Base-by-base conservation (phyloP, 805 yeast genomes). In the Saitoella complicata region DNA sequence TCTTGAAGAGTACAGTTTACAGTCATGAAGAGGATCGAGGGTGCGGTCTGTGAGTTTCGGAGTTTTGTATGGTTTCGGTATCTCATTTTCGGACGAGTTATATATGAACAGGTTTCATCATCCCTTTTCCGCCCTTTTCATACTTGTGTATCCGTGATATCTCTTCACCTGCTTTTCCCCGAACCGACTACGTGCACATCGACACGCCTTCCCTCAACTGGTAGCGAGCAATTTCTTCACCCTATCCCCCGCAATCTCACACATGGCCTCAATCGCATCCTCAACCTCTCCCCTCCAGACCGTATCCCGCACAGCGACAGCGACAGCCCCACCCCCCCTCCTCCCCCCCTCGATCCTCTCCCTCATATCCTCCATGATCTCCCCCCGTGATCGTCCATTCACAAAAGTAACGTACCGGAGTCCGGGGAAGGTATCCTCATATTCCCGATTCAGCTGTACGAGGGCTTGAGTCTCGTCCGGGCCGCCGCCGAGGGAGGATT, bases 371-470 rank as follows among this genome's bases (percentile, higher is more conserved):
- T 61, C 60, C 75, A 84, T 78, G 31, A 86, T 76, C 12, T 61
- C 75, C 5, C 67, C 66, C 48, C 94, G 68, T 1, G 76, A 58
- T 51, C 95, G 66, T 1, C 94, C 95, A 61, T 84, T 83, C 10
- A 86, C 96, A 60, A 87, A 86, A 6, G 83, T 85, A 7, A 86
- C 95, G 58, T 82, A 86, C 39, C 86, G 67, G 44, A 87, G 70
- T 3, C 95, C 81, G 7, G 78, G 80, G 52, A 76, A 79, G 37
- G 57, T 61, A 30, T 54, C 51, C 57, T 85, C 95, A 59, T 86
- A 86, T 9, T 65, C 57, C 1, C 61, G 60, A 44, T 87, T 68
- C 52, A 64, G 65, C 31, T 55, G 56, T 1, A 76, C 69, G 49
- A 77, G 76, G 21, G 21, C 21, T 21, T 21, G 21, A 21, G 21